Evolutionary conservation across 768 basidiomycete species (phyloP).

Genomic region (Agaricus blazei): DNA sequence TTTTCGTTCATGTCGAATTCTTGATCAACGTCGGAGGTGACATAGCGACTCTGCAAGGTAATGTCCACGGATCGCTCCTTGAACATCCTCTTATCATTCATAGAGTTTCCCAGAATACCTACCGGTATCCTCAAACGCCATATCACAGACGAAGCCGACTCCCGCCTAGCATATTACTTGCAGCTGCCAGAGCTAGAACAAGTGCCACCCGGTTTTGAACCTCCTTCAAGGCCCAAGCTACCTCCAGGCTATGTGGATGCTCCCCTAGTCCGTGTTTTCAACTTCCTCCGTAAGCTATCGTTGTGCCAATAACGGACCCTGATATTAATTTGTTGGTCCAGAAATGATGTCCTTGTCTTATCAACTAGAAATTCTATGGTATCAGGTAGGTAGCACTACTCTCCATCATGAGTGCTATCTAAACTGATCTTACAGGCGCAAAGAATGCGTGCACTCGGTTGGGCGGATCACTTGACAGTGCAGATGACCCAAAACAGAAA

Average conservation of each 20-base stretch:
- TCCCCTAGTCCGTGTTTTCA: slow-evolving; percentile 80
- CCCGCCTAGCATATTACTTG: slow-evolving; percentile 60
- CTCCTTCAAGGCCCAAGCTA: slow-evolving; percentile 42
- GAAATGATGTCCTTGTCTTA: slow-evolving; percentile 92
- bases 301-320: slow-evolving; percentile 1
- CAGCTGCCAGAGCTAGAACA: slow-evolving; percentile 36
- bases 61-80: not conserved
- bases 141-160: slow-evolving; percentile 70
- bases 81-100: not conserved
- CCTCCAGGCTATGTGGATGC: slow-evolving; percentile 66
- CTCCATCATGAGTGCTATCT: slow-evolving; percentile 1
- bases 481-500: slow-evolving; percentile 67
- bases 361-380: slow-evolving; percentile 86
- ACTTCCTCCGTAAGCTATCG: slow-evolving; percentile 73
- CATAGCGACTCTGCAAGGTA: slow-evolving; percentile 67
- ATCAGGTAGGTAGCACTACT: slow-evolving; percentile 41
- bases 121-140: slow-evolving; percentile 56
- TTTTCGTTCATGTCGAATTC: slow-evolving; percentile 76
- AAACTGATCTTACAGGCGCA: slow-evolving; percentile 42
- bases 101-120: slow-evolving; percentile 74
- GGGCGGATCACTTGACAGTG: slow-evolving; percentile 72
- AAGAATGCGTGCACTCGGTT: slow-evolving; percentile 80
- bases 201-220: slow-evolving; percentile 34
- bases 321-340: slow-evolving; percentile 21
- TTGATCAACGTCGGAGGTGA: slow-evolving; percentile 71